A percentile compares a stretch with the other conserved stretches of the same genome.
Evolutionary conservation across 2,329 filamentous ascomycete species (phyloP).

Genomic region (Verticillium dahliae): DNA sequence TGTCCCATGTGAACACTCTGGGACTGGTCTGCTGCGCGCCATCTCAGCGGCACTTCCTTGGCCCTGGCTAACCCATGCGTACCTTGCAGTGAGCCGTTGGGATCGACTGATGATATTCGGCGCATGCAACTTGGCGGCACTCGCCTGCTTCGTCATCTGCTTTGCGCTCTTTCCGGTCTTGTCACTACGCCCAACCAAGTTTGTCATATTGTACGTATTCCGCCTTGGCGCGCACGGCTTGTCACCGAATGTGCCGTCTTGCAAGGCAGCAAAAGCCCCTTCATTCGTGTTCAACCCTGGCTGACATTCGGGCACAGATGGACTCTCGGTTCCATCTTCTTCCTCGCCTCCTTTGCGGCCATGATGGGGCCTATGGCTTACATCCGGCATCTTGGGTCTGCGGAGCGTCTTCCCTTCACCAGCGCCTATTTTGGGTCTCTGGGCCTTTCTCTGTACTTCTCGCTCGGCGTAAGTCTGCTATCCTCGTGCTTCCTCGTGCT

Average conservation of each 20-base stretch:
- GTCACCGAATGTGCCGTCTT: neutral
- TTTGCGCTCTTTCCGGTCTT: conserved; percentile 86
- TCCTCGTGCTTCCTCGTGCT: neutral
- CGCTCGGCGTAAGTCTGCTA: conserved; percentile 69
- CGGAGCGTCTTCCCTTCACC: conserved; percentile 83
- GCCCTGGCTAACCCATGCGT: conserved; percentile 16
- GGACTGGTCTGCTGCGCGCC: neutral
- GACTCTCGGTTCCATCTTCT: conserved; percentile 86
- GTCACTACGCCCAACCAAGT: conserved; percentile 78
- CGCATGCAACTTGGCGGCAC: conserved; percentile 81
- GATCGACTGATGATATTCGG: conserved; percentile 89
- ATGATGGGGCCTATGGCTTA: conserved; percentile 89
- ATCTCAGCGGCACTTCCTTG: conserved; percentile 12
- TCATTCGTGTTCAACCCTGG: neutral
- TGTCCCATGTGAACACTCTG: conserved; percentile 28
- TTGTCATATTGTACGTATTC: conserved; percentile 85
- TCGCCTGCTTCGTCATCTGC: conserved; percentile 88
- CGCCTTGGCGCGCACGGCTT: neutral
- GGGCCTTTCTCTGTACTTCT: conserved; percentile 81
- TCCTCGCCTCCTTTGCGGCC: conserved; percentile 86
- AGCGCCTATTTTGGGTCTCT: conserved; percentile 94
- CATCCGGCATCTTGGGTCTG: conserved; percentile 75
- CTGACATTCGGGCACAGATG: conserved; percentile 56
- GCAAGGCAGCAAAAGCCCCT: neutral
- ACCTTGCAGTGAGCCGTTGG: conserved; percentile 81